Evolutionary conservation across 164 flowering plant genomes (phyloP), one percentile per base, ranked within the genome.

Genomic region (Taxillus chinensis): DNA sequence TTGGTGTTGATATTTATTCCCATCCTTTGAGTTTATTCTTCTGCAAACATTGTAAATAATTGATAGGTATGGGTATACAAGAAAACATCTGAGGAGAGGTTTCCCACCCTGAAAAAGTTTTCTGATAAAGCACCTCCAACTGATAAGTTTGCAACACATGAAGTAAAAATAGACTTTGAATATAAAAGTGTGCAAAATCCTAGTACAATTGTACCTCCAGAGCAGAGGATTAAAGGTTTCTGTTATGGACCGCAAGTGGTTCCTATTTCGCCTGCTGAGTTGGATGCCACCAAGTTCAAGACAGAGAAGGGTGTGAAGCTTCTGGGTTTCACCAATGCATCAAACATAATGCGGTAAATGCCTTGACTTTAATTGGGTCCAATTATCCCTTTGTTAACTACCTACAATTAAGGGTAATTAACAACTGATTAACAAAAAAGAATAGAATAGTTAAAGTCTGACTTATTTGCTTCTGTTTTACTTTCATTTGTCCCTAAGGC

Each of bases 181-280:
- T 90, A 89, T 68, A 90, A 80, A 74, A 83, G 73, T 60, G 71
- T 69, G 54, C 84, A 82, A 60, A 85, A 83, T 70, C 70, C 95
- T 42, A 67, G 68, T 63, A 80, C 77, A 77, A 74, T 78, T 70
- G 83, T 93, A 16, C 93, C 99, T 57, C 95, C 99, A 42, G 99
- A 93, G 55, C 93, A 90, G 78, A 86, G 97, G 71, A 93, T 93
- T 63, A 93, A 85, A 76, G 99, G 96, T 49, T 93, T 84, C 67
- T 80, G 86, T 6, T 93, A 93, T 77, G 99, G 97, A 59, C 97
- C 97, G 67, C 90, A 93, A 77, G 96, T 93, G 8, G 74, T 93
- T 75, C 99, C 99, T 55, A 82, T 93, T 70, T 86, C 99, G 52
- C 64, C 90, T 70, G 91, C 83, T 66, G 90, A 83, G 57, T 80